Evolutionary conservation across 306 rosid genomes (phyloP).

Genomic region (Casuarina cunninghamiana): DNA sequence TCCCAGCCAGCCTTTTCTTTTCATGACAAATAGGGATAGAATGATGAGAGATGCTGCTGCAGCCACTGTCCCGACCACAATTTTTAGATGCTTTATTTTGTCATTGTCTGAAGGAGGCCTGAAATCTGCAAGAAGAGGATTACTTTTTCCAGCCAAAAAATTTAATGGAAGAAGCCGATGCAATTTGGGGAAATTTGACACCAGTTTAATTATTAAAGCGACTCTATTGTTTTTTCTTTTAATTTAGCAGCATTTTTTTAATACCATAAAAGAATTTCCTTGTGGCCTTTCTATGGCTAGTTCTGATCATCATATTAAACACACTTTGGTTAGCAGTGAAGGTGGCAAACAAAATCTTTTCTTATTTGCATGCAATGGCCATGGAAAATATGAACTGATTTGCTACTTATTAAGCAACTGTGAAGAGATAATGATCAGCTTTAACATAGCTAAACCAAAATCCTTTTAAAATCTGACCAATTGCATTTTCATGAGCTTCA

Average conservation of each 20-base stretch:
- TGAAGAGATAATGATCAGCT: background rate
- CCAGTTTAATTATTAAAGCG: background rate
- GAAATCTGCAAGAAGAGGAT: slow-evolving; percentile 59
- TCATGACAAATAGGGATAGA: slow-evolving; percentile 51
- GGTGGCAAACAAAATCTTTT: background rate
- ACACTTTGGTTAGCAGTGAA: background rate
- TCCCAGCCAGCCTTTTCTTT: slow-evolving; percentile 67
- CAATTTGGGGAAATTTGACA: slow-evolving; percentile 5
- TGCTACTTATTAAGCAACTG: slow-evolving; percentile 1
- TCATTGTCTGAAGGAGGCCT: slow-evolving; percentile 44
- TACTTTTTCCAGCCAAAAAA: slow-evolving; percentile 23
- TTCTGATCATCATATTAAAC: background rate
- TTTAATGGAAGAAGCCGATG: slow-evolving; percentile 21
- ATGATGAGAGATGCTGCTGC: slow-evolving; percentile 43
- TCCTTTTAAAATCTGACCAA: background rate
- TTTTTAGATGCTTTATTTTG: slow-evolving; percentile 28
- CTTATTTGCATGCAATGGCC: background rate
- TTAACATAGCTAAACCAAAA: background rate
- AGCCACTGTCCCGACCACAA: slow-evolving; percentile 35
- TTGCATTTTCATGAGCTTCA: slow-evolving; percentile 1
- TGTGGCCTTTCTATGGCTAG: background rate
- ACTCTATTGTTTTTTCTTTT: background rate
- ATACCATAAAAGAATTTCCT: background rate
- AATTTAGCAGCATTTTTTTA: background rate
- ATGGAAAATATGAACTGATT: background rate